phyloP scores from a whole-genome alignment of 2,329 filamentous ascomycete genomes.

The Scedosporium minutisporum region DNA sequence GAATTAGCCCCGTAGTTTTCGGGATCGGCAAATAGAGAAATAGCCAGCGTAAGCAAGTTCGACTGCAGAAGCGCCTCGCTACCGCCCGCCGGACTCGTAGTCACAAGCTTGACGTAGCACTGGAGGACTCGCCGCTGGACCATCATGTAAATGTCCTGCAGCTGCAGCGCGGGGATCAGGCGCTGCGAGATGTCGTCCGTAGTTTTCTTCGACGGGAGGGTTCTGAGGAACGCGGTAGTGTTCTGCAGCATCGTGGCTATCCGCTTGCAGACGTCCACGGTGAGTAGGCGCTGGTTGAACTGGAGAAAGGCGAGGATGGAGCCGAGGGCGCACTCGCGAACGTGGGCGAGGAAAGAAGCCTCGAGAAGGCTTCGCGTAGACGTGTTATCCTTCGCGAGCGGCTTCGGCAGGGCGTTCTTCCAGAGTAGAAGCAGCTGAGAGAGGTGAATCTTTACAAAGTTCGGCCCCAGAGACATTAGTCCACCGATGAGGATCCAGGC shows the following conservation, averaged over 20 bases:
- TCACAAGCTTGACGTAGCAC: constrained; percentile 87
- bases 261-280: constrained; percentile 85
- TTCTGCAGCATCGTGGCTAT: constrained; percentile 93
- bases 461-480: constrained; percentile 90
- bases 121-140: constrained; percentile 86
- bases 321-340: constrained; percentile 85
- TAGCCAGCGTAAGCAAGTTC: constrained; percentile 79
- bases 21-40: constrained; percentile 87
- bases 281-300: constrained; percentile 85
- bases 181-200: constrained; percentile 80
- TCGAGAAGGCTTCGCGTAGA: constrained; percentile 76
- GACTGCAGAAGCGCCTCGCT: constrained; percentile 83
- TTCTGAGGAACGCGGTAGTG: constrained; percentile 80
- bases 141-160: constrained; percentile 88
- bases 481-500: constrained; percentile 97
- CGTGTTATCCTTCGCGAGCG: constrained; percentile 85
- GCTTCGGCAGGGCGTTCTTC: constrained; percentile 95
- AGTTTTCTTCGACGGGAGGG: constrained; percentile 71
- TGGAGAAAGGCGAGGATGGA: constrained; percentile 87
- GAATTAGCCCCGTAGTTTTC: constrained; percentile 80
- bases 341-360: constrained; percentile 85
- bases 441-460: constrained; percentile 97
- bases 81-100: constrained; percentile 74
- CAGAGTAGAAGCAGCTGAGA: constrained; percentile 87
- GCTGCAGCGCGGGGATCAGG: constrained; percentile 73